A percentile compares a stretch with the other conserved stretches of the same genome.
Conservation (phyloP, 176 grass and related monocot species). For the Rhynchospora breviuscula region DNA sequence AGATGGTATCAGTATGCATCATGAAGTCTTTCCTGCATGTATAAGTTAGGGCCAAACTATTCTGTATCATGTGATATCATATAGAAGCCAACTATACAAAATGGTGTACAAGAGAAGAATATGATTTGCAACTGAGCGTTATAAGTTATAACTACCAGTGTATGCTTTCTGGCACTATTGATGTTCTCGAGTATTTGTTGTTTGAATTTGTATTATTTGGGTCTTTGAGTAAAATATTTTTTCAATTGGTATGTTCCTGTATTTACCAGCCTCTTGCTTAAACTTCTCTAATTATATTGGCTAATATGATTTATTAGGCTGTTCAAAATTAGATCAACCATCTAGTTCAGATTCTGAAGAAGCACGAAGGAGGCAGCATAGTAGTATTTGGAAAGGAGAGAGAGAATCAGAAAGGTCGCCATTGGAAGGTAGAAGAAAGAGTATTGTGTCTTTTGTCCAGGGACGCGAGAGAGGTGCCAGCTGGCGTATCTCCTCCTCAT, state of each 20-base stretch:
- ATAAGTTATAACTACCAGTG: neutral
- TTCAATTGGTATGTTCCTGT: neutral
- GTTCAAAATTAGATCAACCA: constrained; percentile 28
- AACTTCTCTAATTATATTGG: neutral
- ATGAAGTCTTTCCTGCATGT: neutral
- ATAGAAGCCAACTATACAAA: neutral
- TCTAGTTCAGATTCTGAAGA: constrained; percentile 50
- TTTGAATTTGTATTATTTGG: neutral
- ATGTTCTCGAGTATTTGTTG: neutral
- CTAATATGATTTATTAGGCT: neutral
- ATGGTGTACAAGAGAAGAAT: neutral
- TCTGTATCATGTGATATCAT: neutral
- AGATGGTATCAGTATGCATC: constrained; percentile 4
- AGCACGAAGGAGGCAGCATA: constrained; percentile 19
- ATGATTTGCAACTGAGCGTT: neutral
- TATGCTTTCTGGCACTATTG: neutral
- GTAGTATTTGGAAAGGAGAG: constrained; percentile 83
- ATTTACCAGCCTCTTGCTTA: neutral
- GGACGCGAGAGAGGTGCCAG: constrained; percentile 76
- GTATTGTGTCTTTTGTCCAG: constrained; percentile 61
- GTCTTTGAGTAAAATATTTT: neutral
- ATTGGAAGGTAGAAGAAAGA: constrained; percentile 45
- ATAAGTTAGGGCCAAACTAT: neutral
- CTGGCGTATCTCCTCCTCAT: constrained; percentile 49
- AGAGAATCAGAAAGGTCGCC: constrained; percentile 36